Percentiles rank a stretch among this genome's conserved stretches.
phyloP scores from a whole-genome alignment of 345 rosid species.

The Aethionema arabicum region DNA sequence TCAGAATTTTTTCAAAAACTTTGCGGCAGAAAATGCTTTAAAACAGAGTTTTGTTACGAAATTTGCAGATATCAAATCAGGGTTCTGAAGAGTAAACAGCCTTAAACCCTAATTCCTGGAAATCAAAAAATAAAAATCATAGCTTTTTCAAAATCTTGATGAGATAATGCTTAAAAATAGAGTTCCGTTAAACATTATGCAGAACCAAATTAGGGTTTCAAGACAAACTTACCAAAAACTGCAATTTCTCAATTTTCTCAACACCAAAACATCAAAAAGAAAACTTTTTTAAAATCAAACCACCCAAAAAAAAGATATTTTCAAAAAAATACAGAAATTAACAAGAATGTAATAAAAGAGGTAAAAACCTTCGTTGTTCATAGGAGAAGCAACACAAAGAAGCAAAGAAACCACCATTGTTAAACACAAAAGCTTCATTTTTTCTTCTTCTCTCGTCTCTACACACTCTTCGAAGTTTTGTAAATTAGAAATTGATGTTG shows the following conservation, averaged over 20 bases:
- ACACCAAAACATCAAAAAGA: neutral
- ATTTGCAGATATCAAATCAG: neutral
- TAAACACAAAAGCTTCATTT: conserved; percentile 22
- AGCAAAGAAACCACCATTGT: conserved; percentile 33
- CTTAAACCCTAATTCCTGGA: neutral
- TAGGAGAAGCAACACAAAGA: conserved; percentile 45
- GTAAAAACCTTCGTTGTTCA: conserved; percentile 54
- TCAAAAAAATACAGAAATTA: neutral
- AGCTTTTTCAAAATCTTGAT: too few relatives aligned
- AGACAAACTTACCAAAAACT: neutral
- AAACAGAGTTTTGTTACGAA: neutral
- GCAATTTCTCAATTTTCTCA: neutral
- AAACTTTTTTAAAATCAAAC: neutral
- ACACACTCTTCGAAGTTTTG: neutral
- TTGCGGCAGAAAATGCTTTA: neutral
- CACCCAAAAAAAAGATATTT: neutral
- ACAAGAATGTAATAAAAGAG: neutral
- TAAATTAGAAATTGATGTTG: conserved; percentile 5
- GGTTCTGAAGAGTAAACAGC: neutral
- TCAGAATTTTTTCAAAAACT: too few relatives aligned
- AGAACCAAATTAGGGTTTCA: neutral
- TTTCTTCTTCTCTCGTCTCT: conserved; percentile 14
- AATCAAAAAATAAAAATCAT: too few relatives aligned
- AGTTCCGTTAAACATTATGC: neutral
- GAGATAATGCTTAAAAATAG: neutral